Evolutionary conservation across 805 yeast genomes (phyloP).

Genomic region (Saturnispora sekii): DNA sequence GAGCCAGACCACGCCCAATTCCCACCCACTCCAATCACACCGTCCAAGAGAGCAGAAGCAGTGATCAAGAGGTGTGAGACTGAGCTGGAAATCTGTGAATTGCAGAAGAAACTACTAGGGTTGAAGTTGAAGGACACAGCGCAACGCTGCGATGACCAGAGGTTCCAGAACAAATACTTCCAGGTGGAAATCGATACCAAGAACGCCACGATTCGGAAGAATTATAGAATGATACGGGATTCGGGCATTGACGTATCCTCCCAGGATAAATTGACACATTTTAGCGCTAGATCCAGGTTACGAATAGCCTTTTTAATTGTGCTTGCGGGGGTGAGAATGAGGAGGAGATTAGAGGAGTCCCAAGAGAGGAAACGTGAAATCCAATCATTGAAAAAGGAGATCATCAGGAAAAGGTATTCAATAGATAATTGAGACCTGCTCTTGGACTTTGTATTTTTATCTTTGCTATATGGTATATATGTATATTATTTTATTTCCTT

Average conservation of each 20-base stretch:
- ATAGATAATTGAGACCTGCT: neutral
- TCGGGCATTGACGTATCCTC: conserved; percentile 10
- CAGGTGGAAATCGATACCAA: conserved; percentile 17
- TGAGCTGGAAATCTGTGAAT: conserved; percentile 23
- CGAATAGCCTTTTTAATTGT: conserved; percentile 24
- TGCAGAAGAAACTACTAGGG: conserved; percentile 36
- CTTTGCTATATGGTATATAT: neutral
- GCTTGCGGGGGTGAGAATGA: conserved; percentile 30
- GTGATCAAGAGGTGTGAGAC: neutral
- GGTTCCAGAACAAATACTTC: conserved; percentile 27
- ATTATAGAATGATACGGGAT: conserved; percentile 16
- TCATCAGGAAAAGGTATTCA: conserved; percentile 6
- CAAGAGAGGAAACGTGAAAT: conserved; percentile 14
- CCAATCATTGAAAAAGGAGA: conserved; percentile 13
- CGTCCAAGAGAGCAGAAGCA: conserved; percentile 10
- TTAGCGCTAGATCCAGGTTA: conserved; percentile 4
- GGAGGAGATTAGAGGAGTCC: conserved; percentile 23
- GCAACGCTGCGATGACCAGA: conserved; percentile 27
- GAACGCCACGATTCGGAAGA: conserved; percentile 8
- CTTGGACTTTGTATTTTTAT: neutral
- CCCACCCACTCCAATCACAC: conserved; percentile 21
- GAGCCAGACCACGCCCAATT: conserved; percentile 16
- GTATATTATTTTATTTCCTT: neutral
- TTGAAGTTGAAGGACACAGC: conserved; percentile 39
- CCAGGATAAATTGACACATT: neutral